Base-by-base conservation (phyloP, 306 rosid genomes). In the Vicia villosa region DNA sequence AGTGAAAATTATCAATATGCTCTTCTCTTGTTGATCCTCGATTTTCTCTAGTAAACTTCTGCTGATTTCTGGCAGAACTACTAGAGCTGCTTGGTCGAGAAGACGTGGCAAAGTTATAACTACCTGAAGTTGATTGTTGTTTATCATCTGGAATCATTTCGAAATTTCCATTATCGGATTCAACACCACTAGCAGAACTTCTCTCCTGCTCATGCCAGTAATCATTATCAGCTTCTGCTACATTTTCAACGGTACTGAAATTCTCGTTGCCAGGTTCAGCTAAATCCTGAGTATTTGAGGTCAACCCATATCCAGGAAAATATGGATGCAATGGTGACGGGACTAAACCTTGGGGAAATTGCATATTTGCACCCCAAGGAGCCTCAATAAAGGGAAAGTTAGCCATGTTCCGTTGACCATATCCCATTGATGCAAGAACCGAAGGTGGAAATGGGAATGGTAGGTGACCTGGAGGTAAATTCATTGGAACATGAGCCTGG, bases 201-300 rank as follows among this genome's bases (percentile, higher is more conserved):
- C 91, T 85, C 69, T 87, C 99, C 62, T 87, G 96, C 77, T 87
- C 96, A 46, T 89, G 93, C 97, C 99, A 95, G 82, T 80, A 87
- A 69, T 89, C 96, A 49, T 79, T 76, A 74, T 87, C 95, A 58
- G 79, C 73, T 68, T 91, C 93, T 56, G 79, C 70, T 4, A 49
- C 30, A 79, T 80, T 87, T 79, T 84, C 96, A 72, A 78, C 85
- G 21, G 86, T 56, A 69, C 78, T 77, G 74, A 86, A 84, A 80
- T 83, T 89, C 73, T 86, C 97, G 75, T 68, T 81, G 63, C 79
- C 80, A 4, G 85, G 57, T 46, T 84, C 91, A 62, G 34, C 38
- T 43, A 82, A 62, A 52, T 89, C 97, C 76, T 89, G 91, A 58
- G 87, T 81, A 77, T 74, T 87, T 59, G 89, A 71, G 41, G 74